Evolutionary conservation across 768 basidiomycete genomes (phyloP), one percentile per base, ranked within the genome.

Genomic region (Podaxis rugospora): DNA sequence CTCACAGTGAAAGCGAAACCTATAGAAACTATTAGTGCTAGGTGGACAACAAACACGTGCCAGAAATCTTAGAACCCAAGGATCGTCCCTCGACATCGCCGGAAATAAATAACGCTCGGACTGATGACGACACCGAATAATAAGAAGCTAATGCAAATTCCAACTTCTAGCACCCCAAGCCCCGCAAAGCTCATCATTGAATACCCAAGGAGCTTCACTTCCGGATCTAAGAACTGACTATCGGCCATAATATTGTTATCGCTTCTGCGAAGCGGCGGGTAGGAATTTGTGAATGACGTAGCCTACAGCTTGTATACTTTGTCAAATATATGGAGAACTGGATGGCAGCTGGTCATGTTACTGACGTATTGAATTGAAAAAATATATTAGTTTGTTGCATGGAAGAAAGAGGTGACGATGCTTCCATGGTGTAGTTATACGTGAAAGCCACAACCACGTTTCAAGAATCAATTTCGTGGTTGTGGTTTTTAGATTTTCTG

Each of bases 81-180:
- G 40, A 21, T 57, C 55, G 44, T 47, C 10, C 11, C 37, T 18
- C 16, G 55, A 47, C 49, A 57, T 13, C 42, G 11, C 35, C 32
- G 42, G 27, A 57, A 49, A 36, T 57, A 57, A 11, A 47, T 57
- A 5, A 57, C 44, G 18, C 44, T 35, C 27, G 49, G 55, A n/a
- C 44, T 32, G 55, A 57, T 57, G 16, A 57, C 28, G 6, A 57
- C 55, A 6, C 55, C 55, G 44, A 57, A 57, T 18, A 57, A 36
- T 28, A 57, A 23, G 35, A 36, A 57, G 44, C 46, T 57, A n/a
- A 57, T 46, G 18, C 25, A 27, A 4, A 57, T 3, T 1, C 55
- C 44, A 23, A 57, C 32, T 7, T 57, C 55, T 28, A 57, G 16
- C 9, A 57, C 44, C 0, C 55, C 55, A n/a, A 57, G 32, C 5